phyloP scores from a whole-genome alignment of 108 stramenopile species.

The Cyclotella baltica region DNA sequence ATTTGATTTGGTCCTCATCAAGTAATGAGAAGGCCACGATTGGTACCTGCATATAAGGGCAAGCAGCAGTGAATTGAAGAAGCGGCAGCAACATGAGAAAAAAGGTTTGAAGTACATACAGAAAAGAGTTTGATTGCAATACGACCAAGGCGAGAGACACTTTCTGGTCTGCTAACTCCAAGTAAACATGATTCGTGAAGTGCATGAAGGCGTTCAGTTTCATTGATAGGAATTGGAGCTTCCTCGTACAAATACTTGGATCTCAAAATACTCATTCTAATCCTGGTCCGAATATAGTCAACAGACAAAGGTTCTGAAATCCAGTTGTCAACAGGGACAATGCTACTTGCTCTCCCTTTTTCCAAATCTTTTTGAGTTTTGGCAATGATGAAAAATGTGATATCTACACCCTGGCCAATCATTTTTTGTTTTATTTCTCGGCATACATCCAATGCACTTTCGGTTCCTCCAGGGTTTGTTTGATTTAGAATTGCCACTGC shows the following conservation, averaged over 20 bases:
- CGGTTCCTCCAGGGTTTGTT: background rate
- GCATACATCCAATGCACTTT: conserved; percentile 32
- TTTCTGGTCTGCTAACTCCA: background rate
- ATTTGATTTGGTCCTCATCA: conserved; percentile 51
- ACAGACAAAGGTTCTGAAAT: conserved; percentile 6
- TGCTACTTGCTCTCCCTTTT: conserved; percentile 5
- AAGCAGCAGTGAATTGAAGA: too few species aligned
- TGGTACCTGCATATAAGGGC: too few species aligned
- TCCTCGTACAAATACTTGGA: background rate
- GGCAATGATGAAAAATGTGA: conserved; percentile 32
- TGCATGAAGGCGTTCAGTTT: conserved; percentile 4
- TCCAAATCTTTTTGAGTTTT: conserved; percentile 22
- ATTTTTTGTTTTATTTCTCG: conserved; percentile 18
- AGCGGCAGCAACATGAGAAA: too few species aligned
- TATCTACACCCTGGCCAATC: conserved; percentile 40
- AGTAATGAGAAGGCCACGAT: conserved; percentile 25
- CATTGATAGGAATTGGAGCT: conserved; percentile 9
- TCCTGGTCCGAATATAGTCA: conserved; percentile 16
- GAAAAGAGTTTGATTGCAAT: conserved; percentile 11
- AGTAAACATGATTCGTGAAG: conserved; percentile 12
- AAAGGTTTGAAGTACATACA: too few species aligned
- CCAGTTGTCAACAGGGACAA: conserved; percentile 14
- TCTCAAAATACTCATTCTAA: conserved; percentile 22
- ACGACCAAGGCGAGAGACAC: conserved; percentile 9
- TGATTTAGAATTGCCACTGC: conserved; percentile 30